Conservation (phyloP, 164 flowering plant species). For the Stephania yunnanensis region DNA sequence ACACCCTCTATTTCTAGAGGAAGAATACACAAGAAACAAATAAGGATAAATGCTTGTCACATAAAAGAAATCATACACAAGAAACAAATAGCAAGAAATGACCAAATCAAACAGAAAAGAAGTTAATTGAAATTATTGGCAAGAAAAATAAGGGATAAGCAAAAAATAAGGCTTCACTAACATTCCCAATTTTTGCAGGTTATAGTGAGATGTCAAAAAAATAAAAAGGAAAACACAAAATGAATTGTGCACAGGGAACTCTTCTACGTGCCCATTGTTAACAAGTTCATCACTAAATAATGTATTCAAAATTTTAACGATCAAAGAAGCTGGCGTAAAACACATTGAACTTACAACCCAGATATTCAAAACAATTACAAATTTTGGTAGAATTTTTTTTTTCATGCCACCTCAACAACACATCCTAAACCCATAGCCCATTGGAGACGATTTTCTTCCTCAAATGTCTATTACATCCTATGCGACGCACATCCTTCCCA, state of each 20-base stretch:
- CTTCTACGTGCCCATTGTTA: not conserved
- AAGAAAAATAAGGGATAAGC: not conserved
- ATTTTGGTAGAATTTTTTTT: not conserved
- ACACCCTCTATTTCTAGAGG: too few species aligned
- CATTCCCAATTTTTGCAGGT: not conserved
- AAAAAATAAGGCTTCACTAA: not conserved
- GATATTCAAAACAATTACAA: not conserved
- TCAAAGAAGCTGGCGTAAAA: not conserved
- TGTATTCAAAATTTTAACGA: not conserved
- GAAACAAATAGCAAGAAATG: not conserved
- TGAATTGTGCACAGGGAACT: not conserved
- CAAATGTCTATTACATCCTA: too few species aligned
- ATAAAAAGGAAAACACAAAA: not conserved
- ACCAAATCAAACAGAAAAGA: not conserved
- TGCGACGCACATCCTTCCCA: too few species aligned
- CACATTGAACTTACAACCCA: not conserved
- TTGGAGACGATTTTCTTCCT: too few species aligned
- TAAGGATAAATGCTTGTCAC: not conserved
- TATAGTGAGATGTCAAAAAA: not conserved
- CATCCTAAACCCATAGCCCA: too few species aligned
- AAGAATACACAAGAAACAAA: not conserved
- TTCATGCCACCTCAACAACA: too few species aligned
- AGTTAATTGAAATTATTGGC: not conserved
- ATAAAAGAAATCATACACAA: too few species aligned
- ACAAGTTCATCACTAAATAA: not conserved